Percentiles rank a stretch among this genome's conserved stretches.
Evolutionary conservation across 2,329 filamentous ascomycete genomes (phyloP).

Genomic region (Diaporthe caulivora): DNA sequence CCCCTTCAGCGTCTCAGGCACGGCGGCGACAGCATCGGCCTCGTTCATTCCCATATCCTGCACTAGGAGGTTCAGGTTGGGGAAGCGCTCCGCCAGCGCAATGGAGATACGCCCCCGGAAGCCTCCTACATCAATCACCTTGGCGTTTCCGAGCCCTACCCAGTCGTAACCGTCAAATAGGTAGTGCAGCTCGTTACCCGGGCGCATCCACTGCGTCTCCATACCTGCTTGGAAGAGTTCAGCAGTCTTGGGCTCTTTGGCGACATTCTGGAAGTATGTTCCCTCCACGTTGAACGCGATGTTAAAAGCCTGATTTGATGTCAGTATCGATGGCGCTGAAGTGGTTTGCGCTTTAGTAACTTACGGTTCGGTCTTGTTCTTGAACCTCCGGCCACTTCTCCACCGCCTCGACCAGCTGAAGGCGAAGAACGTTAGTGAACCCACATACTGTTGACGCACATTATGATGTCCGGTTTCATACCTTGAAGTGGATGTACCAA

Average conservation of each 20-base stretch:
- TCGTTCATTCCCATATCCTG: conserved; percentile 24
- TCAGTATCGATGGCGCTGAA: neutral
- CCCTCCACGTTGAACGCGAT: neutral
- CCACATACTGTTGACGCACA: too few relatives aligned
- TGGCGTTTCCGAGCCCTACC: neutral
- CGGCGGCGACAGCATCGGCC: conserved; percentile 2
- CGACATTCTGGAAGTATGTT: conserved; percentile 7
- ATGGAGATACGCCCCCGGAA: conserved; percentile 29
- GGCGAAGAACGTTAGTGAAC: neutral
- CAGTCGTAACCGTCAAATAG: conserved; percentile 16
- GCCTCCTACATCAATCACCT: conserved; percentile 32
- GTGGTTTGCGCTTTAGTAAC: neutral
- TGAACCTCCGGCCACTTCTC: conserved; percentile 7
- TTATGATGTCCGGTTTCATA: neutral
- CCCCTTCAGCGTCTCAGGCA: conserved; percentile 9
- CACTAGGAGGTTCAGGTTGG: conserved; percentile 21
- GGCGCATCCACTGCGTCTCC: conserved; percentile 14
- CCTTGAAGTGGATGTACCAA: conserved; percentile 8
- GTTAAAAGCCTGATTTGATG: conserved; percentile 5
- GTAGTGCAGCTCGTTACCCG: conserved; percentile 6
- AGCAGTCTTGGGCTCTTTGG: conserved; percentile 2
- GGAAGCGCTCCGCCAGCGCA: conserved; percentile 20
- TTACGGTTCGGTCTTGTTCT: conserved; percentile 15
- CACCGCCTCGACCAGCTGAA: conserved; percentile 1
- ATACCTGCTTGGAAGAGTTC: conserved; percentile 1